Percentiles rank a stretch among this genome's conserved stretches.
Conservation (phyloP, 163 green algal species). For the Chlorella variabilis region DNA sequence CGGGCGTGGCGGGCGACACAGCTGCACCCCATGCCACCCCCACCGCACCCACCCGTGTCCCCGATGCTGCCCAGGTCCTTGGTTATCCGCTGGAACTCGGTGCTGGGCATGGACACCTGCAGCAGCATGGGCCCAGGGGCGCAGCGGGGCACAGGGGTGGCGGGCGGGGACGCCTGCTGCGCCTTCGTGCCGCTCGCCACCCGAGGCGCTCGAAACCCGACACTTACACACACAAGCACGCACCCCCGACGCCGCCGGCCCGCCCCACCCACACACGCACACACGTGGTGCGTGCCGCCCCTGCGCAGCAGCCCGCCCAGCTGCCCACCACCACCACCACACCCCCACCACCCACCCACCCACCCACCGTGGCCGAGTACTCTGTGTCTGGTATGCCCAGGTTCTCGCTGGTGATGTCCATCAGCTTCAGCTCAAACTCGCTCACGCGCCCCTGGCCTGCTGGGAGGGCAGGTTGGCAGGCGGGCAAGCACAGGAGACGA, state of each 20-base stretch:
- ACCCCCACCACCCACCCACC: too few species aligned
- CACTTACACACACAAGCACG: not conserved
- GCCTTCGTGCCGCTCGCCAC: too few species aligned
- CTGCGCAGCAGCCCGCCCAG: too few species aligned
- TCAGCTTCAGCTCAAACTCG: constrained; percentile 99
- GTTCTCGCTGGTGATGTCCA: constrained; percentile 98
- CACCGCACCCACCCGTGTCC: constrained; percentile 72
- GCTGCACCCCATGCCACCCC: not conserved
- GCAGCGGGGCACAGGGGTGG: not conserved
- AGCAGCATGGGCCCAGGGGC: not conserved
- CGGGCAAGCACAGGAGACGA: too few species aligned
- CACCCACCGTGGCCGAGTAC: constrained; percentile 85
- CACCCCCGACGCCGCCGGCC: too few species aligned
- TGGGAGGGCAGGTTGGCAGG: too few species aligned
- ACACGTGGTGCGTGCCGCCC: too few species aligned
- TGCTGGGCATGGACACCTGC: constrained; percentile 32
- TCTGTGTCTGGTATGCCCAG: constrained; percentile 95
- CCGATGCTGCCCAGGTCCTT: constrained; percentile 92
- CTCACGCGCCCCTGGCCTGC: constrained; percentile 81
- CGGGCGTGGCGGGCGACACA: too few species aligned
- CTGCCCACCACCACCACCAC: too few species aligned
- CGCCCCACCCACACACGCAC: too few species aligned
- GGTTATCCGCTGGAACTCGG: constrained; percentile 42
- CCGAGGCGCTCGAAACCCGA: too few species aligned
- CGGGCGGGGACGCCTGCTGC: too few species aligned